Conservation (phyloP, 257 asterid genomes). For the Solanum okadae region DNA sequence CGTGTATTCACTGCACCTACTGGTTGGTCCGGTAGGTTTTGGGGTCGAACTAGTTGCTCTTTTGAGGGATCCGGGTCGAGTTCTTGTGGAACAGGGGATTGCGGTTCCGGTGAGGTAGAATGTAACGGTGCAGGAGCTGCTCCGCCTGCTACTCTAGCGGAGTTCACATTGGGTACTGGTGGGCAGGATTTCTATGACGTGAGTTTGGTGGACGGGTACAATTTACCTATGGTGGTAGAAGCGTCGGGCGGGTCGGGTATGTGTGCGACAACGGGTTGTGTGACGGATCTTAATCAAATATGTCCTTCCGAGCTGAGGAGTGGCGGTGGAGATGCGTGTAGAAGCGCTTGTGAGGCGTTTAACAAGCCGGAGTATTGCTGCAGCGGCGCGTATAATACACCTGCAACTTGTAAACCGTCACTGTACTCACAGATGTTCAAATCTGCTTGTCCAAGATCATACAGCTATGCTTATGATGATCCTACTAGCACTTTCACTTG, state of each 20-base stretch:
- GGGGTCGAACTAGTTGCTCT: slow-evolving; percentile 80
- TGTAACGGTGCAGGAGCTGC: slow-evolving; percentile 89
- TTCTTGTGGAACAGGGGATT: slow-evolving; percentile 67
- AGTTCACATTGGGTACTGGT: slow-evolving; percentile 69
- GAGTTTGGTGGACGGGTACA: slow-evolving; percentile 94
- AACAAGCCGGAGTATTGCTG: slow-evolving; percentile 79
- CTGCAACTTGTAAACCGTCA: slow-evolving; percentile 74
- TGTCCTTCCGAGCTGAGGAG: slow-evolving; percentile 81
- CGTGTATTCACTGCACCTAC: slow-evolving; percentile 65
- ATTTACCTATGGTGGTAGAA: slow-evolving; percentile 69
- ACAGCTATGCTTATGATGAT: slow-evolving; percentile 93
- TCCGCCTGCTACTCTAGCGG: slow-evolving; percentile 93
- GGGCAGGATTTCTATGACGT: slow-evolving; percentile 81
- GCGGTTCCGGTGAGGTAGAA: slow-evolving; percentile 72
- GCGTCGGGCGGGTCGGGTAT: slow-evolving; percentile 77
- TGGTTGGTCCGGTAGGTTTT: slow-evolving; percentile 95
- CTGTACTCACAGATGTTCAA: slow-evolving; percentile 78
- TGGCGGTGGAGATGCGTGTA: slow-evolving; percentile 62
- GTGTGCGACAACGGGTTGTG: slow-evolving; percentile 96
- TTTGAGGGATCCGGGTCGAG: slow-evolving; percentile 56
- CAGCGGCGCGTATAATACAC: slow-evolving; percentile 81
- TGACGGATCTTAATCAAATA: slow-evolving; percentile 78
- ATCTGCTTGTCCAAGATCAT: slow-evolving; percentile 75
- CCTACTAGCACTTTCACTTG: slow-evolving; percentile 96
- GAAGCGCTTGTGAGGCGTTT: slow-evolving; percentile 93